These are phyloP conservation scores for Poa annua DNA, from an alignment of 176 grass and related monocot species.

Conservation along the genomic window DNA sequence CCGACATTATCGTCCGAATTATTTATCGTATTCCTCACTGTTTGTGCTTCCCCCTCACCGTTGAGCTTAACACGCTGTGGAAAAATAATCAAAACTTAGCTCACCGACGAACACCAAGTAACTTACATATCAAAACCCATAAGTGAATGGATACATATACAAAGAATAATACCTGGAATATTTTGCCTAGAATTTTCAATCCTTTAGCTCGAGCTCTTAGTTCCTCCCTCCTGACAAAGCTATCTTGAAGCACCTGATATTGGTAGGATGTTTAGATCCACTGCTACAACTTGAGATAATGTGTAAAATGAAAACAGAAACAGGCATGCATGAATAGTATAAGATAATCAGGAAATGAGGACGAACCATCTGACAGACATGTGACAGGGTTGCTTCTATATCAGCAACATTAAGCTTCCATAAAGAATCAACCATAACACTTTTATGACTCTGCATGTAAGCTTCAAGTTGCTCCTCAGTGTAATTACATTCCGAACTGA, in stretches of 20 bases:
- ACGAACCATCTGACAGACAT: conserved; percentile 88
- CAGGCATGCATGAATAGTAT: background rate
- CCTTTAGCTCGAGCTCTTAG: conserved; percentile 86
- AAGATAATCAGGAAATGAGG: conserved; percentile 22
- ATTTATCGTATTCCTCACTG: conserved; percentile 51
- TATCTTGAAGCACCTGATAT: conserved; percentile 88
- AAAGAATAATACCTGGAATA: conserved; percentile 68
- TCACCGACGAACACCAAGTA: conserved; percentile 32
- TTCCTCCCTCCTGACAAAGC: conserved; percentile 72
- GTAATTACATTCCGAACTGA: conserved; percentile 68
- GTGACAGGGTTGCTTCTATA: conserved; percentile 84
- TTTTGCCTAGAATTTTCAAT: conserved; percentile 93
- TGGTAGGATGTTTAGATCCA: conserved; percentile 31
- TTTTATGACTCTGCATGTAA: conserved; percentile 75
- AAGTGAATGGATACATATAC: conserved; percentile 23
- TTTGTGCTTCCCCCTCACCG: conserved; percentile 51
- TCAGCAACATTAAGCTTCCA: conserved; percentile 99
- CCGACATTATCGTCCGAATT: conserved; percentile 65
- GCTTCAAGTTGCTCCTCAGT: conserved; percentile 82
- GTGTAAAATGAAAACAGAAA: conserved; percentile 21
- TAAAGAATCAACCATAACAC: conserved; percentile 87
- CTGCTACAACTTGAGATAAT: conserved; percentile 14
- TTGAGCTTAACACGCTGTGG: conserved; percentile 68
- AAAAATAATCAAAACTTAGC: conserved; percentile 38
- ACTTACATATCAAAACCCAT: conserved; percentile 34